Base-by-base conservation (phyloP, 2,329 filamentous ascomycete species). In the Nakataea oryzae region DNA sequence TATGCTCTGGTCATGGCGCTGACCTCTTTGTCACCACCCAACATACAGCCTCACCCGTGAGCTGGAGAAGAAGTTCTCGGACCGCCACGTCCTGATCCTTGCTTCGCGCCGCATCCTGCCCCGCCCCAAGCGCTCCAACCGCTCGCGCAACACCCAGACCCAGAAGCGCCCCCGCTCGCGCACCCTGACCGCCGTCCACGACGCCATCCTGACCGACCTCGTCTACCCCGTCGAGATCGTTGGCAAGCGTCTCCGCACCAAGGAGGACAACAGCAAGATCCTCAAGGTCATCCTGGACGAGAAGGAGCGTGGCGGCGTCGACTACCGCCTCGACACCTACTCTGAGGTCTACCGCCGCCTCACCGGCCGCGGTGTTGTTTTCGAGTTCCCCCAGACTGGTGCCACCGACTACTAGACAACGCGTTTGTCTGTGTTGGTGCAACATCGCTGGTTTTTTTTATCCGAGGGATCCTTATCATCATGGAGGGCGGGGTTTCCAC, bases 51-150 rank as follows among this genome's bases (percentile, higher is more conserved):
- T 99, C 77, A 99, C 95, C 81, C 95, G 95, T 83, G 95, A 99
- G 87, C 93, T 99, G 77, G 95, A 99, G 90, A 99, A 99, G 92
- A 99, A 99, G 86, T 99, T 99, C 91, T 97, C 95, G 69, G 95
- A 99, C 87, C 95, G 95, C 82, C 95, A 99, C 82, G 95, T 99
- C 79, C 86, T 99, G 79, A 92, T 99, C 87, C 89, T 99, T 74
- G 95, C 95, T 73, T 96, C 93, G 76, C 95, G 95, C 86, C 95
- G 95, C 81, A 99, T 99, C 75, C 87, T 99, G 67, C 93, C 95
- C 79, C 92, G 93, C 80, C 95, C 95, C 79, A 97, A 97, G 91
- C 93, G 93, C 79, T 96, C 92, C 79, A 91, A 88, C 85, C 93
- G 92, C 84, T 91, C 89, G 71, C 93, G 95, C 86, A 93, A 93